These are phyloP conservation scores for Cantharellus anzutake DNA, from an alignment of 768 basidiomycete genomes.

Conservation along the genomic window DNA sequence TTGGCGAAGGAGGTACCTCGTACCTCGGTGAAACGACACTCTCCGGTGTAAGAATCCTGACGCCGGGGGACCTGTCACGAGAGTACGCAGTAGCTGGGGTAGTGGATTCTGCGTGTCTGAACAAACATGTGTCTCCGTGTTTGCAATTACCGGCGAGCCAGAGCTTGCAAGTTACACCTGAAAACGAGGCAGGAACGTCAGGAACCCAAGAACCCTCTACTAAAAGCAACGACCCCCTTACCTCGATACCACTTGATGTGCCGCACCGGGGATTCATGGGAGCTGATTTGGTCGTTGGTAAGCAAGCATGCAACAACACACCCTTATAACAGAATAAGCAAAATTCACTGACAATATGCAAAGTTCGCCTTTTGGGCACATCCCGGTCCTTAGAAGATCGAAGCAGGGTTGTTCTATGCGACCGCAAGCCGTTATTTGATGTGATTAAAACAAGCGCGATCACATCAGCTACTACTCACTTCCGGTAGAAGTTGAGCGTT, in stretches of 20 bases:
- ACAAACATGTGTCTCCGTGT: not conserved
- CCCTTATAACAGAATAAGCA: not conserved
- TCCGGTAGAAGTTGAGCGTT: not conserved
- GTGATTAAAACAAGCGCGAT: not conserved
- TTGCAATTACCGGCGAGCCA: not conserved
- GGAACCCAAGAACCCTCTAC: not conserved
- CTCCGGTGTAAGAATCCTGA: too few species aligned
- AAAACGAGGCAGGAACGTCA: not conserved
- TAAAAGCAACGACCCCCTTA: not conserved
- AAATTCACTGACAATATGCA: not conserved
- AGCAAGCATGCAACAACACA: too few species aligned
- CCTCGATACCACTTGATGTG: not conserved
- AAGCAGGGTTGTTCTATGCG: not conserved
- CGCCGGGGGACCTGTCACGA: too few species aligned
- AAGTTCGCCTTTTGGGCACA: not conserved
- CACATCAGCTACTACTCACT: not conserved
- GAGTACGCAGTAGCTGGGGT: too few species aligned
- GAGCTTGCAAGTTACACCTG: not conserved
- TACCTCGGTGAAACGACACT: too few species aligned
- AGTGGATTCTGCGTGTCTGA: not conserved
- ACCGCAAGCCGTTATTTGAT: not conserved
- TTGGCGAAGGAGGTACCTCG: too few species aligned
- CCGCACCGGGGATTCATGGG: not conserved
- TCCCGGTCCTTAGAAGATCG: not conserved
- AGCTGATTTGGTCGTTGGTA: not conserved